These are phyloP conservation scores for Yamadazyma jaroonii DNA, from an alignment of 1,139 yeast species.

Conservation along the genomic window DNA sequence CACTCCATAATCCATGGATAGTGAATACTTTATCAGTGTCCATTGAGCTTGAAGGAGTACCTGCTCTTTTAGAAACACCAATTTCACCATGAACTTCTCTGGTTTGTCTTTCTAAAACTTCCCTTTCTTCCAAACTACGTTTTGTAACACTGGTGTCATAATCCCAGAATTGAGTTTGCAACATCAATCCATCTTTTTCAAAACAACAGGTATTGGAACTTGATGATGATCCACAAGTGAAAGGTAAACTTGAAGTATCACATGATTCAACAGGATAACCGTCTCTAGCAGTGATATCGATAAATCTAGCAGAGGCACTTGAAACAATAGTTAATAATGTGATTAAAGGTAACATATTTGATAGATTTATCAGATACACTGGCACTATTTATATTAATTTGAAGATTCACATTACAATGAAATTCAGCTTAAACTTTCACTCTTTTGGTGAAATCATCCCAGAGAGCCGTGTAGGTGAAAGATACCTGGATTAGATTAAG, in stretches of 20 bases:
- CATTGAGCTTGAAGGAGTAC: constrained; percentile 7
- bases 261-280: background rate
- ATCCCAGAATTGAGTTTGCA: constrained; percentile 44
- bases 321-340: background rate
- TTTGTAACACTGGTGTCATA: constrained; percentile 25
- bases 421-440: too few relatives aligned
- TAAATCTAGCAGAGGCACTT: background rate
- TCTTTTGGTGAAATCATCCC: too few relatives aligned
- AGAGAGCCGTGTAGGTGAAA: too few relatives aligned
- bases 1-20: constrained; percentile 43
- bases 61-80: background rate
- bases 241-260: background rate
- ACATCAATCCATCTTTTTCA: constrained; percentile 32
- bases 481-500: too few relatives aligned
- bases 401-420: too few relatives aligned
- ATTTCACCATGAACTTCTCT: constrained; percentile 1
- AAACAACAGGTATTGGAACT: constrained; percentile 23
- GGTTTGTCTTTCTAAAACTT: constrained; percentile 11
- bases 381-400: too few relatives aligned
- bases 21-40: constrained; percentile 26
- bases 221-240: background rate
- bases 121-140: constrained; percentile 16
- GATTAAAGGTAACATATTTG: background rate
- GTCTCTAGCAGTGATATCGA: background rate
- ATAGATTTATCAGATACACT: background rate